Evolutionary conservation across 345 rosid species (phyloP).

Genomic region (Heritiera fomes): DNA sequence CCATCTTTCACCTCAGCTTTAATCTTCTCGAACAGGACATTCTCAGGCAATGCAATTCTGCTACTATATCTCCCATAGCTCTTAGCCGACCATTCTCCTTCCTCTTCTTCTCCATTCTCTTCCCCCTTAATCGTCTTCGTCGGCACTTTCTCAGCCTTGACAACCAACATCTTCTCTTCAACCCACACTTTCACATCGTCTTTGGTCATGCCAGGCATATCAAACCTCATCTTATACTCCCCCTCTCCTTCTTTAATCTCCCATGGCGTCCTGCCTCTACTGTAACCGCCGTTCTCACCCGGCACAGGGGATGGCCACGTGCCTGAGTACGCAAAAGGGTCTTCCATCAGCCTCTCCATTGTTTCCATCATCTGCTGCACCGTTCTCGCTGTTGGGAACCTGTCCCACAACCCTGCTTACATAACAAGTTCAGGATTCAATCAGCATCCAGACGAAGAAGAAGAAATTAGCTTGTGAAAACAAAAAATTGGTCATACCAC

Average conservation of each 20-base stretch:
- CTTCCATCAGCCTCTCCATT: constrained; percentile 61
- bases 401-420: constrained; percentile 41
- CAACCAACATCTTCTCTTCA: constrained; percentile 58
- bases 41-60: constrained; percentile 69
- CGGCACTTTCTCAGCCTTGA: constrained; percentile 54
- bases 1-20: constrained; percentile 67
- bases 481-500: neutral
- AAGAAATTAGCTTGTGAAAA: neutral
- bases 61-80: constrained; percentile 57
- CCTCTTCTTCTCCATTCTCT: constrained; percentile 31
- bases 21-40: constrained; percentile 56
- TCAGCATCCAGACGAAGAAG: neutral
- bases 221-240: constrained; percentile 66
- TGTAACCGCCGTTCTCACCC: constrained; percentile 28
- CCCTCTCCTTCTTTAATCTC: constrained; percentile 55
- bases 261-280: constrained; percentile 70
- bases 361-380: constrained; percentile 73
- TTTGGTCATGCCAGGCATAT: constrained; percentile 72
- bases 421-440: neutral
- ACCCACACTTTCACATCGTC: constrained; percentile 66
- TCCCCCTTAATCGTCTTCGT: constrained; percentile 21
- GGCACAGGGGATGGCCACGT: constrained; percentile 36
- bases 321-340: constrained; percentile 38
- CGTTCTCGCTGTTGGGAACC: constrained; percentile 59
- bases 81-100: constrained; percentile 52